A percentile compares a stretch with the other conserved stretches of the same genome.
Evolutionary conservation across 2,329 filamentous ascomycete genomes (phyloP).

Genomic region (Colletotrichum chrysophilum): DNA sequence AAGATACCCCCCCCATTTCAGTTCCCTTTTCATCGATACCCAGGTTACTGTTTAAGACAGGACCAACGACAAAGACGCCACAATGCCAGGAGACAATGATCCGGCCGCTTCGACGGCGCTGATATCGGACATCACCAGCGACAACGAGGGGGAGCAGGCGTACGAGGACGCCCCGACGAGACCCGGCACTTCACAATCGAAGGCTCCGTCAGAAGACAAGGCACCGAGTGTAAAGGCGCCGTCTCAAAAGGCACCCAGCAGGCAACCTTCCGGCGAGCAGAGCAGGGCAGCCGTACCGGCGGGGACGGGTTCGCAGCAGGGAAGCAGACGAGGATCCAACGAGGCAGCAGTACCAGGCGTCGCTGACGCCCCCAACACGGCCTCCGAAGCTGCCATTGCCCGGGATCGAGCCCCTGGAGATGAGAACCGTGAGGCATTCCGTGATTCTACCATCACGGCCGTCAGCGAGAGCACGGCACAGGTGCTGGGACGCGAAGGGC

Average conservation of each 20-base stretch:
- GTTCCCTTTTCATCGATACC: no score
- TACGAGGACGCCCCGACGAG: slow-evolving; percentile 17
- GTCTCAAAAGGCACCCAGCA: slow-evolving; percentile 1
- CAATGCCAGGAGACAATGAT: slow-evolving; percentile 1
- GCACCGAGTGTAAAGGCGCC: not conserved
- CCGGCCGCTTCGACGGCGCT: not conserved
- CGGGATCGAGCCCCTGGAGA: slow-evolving; percentile 6
- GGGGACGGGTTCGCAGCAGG: not conserved
- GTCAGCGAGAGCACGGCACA: slow-evolving; percentile 16
- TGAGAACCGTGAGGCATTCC: slow-evolving; percentile 14
- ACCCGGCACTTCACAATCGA: not conserved
- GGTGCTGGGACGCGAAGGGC: not conserved
- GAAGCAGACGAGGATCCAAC: slow-evolving; percentile 3
- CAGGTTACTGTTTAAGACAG: not conserved
- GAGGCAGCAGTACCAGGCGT: slow-evolving; percentile 1
- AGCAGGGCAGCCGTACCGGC: not conserved
- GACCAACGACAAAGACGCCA: not conserved
- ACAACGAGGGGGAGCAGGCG: slow-evolving; percentile 3
- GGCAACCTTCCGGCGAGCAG: not conserved
- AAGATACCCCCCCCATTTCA: not conserved
- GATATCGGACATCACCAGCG: not conserved
- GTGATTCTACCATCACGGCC: slow-evolving; percentile 16
- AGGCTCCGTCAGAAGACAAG: slow-evolving; percentile 5
- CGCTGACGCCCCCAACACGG: slow-evolving; percentile 3
- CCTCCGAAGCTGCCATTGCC: not conserved